Percentiles rank a stretch among this genome's conserved stretches.
Evolutionary conservation across 129 eudicot genomes (phyloP).

Genomic region (Glebionis coronaria): DNA sequence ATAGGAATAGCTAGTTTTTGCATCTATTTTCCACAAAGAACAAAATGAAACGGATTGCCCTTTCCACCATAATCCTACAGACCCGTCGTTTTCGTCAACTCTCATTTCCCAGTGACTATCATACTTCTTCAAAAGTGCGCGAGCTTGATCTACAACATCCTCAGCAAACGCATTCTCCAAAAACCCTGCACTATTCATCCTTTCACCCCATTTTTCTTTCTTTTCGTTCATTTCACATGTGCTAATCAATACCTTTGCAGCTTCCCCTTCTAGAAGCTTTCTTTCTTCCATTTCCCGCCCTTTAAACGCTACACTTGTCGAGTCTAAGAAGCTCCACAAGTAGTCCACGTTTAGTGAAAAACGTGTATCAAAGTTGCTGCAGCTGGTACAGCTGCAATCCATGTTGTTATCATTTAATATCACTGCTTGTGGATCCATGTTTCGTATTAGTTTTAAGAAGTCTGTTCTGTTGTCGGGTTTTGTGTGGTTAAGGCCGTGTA

Average conservation of each 20-base stretch:
- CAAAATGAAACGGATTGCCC: slow-evolving; percentile 73
- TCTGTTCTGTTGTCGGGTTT: slow-evolving; percentile 61
- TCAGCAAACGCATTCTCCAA: slow-evolving; percentile 48
- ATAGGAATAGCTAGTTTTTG: slow-evolving; percentile 17
- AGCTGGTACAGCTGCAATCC: slow-evolving; percentile 58
- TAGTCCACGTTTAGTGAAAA: slow-evolving; percentile 56
- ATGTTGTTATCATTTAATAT: slow-evolving; percentile 62
- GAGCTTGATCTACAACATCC: slow-evolving; percentile 67
- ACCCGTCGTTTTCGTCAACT: slow-evolving; percentile 57
- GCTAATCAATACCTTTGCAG: slow-evolving; percentile 63
- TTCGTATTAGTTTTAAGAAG: slow-evolving; percentile 49
- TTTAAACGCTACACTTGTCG: slow-evolving; percentile 76
- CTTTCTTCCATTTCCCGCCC: slow-evolving; percentile 80
- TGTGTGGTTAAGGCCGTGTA: slow-evolving; percentile 57
- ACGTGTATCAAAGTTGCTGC: slow-evolving; percentile 50
- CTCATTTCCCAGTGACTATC: slow-evolving; percentile 80
- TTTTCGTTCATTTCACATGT: slow-evolving; percentile 65
- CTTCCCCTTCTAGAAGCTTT: slow-evolving; percentile 73
- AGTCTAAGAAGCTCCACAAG: slow-evolving; percentile 77
- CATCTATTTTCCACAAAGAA: slow-evolving; percentile 64
- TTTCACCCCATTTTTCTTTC: slow-evolving; percentile 79
- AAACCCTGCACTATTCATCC: slow-evolving; percentile 63
- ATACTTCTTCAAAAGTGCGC: slow-evolving; percentile 67
- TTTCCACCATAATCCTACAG: slow-evolving; percentile 72
- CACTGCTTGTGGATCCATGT: slow-evolving; percentile 65